These are phyloP conservation scores for Kwoniella sp. DNA, from an alignment of 768 basidiomycete species.

Conservation along the genomic window DNA sequence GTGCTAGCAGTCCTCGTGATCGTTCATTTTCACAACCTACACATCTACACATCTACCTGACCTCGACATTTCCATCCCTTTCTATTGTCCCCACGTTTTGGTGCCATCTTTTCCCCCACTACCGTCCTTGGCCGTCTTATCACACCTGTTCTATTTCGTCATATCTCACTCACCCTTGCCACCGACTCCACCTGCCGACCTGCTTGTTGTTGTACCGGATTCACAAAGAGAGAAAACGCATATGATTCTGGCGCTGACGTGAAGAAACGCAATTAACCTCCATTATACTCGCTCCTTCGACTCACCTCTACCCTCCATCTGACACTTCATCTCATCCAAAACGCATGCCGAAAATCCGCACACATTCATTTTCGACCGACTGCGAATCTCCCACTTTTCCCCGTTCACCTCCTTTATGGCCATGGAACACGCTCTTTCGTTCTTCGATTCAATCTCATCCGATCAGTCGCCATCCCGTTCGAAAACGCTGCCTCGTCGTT, in stretches of 20 bases:
- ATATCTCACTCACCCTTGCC: neutral
- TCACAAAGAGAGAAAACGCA: neutral
- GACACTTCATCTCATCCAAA: no score
- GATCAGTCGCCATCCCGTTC: constrained; percentile 11
- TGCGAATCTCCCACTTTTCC: neutral
- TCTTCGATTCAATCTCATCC: neutral
- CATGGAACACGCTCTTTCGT: neutral
- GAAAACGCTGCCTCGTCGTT: constrained; percentile 10
- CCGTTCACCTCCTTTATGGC: neutral
- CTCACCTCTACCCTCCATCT: no score
- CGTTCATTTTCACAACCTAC: no score
- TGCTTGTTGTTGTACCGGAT: no score
- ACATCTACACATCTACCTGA: no score
- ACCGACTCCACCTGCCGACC: neutral
- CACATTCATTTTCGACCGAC: neutral
- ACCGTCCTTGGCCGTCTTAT: neutral
- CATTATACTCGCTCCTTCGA: constrained; percentile 7
- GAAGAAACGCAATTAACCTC: neutral
- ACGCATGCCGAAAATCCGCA: no score
- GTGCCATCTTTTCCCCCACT: neutral
- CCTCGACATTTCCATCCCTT: no score
- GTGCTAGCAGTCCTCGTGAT: no score
- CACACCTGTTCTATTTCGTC: neutral
- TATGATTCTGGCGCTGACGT: constrained; percentile 5
- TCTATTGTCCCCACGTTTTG: neutral